Evolutionary conservation across 352 stramenopile genomes (phyloP).

Genomic region (Phytopythium vexans): DNA sequence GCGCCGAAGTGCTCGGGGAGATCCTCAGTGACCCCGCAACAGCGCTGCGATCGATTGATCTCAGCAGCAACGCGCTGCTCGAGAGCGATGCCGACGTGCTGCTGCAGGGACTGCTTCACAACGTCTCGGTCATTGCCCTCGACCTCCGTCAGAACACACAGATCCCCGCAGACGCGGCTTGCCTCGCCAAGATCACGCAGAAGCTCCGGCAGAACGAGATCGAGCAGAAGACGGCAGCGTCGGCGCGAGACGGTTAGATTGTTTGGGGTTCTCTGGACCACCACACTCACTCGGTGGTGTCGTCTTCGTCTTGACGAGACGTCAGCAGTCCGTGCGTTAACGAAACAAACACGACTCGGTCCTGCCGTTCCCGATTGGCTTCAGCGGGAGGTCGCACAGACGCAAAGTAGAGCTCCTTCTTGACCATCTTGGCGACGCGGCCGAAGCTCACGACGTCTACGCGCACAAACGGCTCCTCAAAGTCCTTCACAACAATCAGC

Average conservation of each 20-base stretch:
- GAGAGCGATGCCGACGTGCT: constrained; percentile 60
- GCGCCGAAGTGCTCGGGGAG: constrained; percentile 57
- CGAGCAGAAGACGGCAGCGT: constrained; percentile 30
- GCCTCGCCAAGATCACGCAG: constrained; percentile 62
- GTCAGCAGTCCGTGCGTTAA: constrained; percentile 59
- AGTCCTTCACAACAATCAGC: constrained; percentile 47
- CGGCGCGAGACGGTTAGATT: constrained; percentile 5
- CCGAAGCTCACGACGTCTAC: constrained; percentile 62
- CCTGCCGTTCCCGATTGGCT: neutral
- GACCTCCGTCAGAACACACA: constrained; percentile 79
- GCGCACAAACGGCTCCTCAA: constrained; percentile 33
- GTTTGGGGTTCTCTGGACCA: constrained; percentile 1
- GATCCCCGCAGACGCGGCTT: constrained; percentile 53
- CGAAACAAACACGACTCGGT: constrained; percentile 47
- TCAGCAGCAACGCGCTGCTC: constrained; percentile 78
- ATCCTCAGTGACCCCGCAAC: constrained; percentile 69
- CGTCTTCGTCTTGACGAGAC: constrained; percentile 26
- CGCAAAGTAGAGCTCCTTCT: constrained; percentile 57
- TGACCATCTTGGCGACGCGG: constrained; percentile 73
- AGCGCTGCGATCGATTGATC: constrained; percentile 65
- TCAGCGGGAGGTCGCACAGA: constrained; percentile 17
- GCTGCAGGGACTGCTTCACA: constrained; percentile 57
- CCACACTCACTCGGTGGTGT: no score
- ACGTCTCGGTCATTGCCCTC: constrained; percentile 54
- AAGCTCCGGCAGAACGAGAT: constrained; percentile 76